Base-by-base conservation (phyloP, 768 basidiomycete genomes). In the Lyophyllum shimeji region DNA sequence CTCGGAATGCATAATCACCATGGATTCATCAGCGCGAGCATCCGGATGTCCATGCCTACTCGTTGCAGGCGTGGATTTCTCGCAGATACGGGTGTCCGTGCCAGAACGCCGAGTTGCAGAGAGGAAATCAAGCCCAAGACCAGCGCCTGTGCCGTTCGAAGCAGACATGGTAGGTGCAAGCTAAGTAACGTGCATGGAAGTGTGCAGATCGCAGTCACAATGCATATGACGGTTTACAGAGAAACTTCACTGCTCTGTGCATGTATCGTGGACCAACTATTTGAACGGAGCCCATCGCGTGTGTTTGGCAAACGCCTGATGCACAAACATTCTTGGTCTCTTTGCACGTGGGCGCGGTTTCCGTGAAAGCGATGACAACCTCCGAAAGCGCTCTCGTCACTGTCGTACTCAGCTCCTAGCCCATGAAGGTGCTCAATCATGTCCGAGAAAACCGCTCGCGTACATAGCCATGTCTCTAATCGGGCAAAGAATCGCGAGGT, bases 381-480 rank as follows among this genome's bases (percentile, higher is more conserved):
- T 37, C 7, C 29, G 15, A 40, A 4, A 9, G 5, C 5, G 15
- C n/a, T n/a, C 39, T 40, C 18, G 15, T n/a, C 15, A n/a, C n/a
- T 40, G 39, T 40, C n/a, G 39, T n/a, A n/a, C 39, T 18, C 12
- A n/a, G 39, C n/a, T 9, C 15, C 18, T 40, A 18, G 15, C 6
- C 21, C 44, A 11, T 45, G 20, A 45, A 4, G 2, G n/a, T 17
- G 23, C 45, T 40, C 21, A 34, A 27, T 18, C 40, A 86, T 84
- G 83, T 67, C 82, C 1, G 74, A 77, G 31, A 79, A 76, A 52
- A 66, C 71, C 17, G 87, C 79, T 25, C 79, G 78, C 27, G 74
- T 75, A 0, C 79, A 88, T 57, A 79, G 73, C 6, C 81, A 86
- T 57, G 68, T 70, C 12, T 89, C 90, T 0, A 89, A 87, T 62